Evolutionary conservation across 805 yeast genomes (phyloP).

Genomic region (Candida vartiovaarae): DNA sequence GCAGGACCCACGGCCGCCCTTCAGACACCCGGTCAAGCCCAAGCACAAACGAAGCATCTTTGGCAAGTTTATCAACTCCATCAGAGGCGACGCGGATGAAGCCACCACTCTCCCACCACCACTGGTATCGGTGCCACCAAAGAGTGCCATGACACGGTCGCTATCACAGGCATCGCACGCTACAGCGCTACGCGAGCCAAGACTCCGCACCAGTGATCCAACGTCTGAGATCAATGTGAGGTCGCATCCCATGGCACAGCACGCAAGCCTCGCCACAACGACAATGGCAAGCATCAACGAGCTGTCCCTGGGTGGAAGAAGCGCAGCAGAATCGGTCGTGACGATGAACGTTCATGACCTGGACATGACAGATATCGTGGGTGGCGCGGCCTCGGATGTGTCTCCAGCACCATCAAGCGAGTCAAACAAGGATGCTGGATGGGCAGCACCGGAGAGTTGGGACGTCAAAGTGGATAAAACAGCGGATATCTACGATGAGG

Average conservation of each 20-base stretch:
- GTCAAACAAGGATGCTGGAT: constrained; percentile 21
- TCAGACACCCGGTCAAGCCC: constrained; percentile 43
- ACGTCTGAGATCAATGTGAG: not conserved
- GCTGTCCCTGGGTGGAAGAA: not conserved
- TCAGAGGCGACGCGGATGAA: no score
- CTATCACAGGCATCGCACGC: constrained; percentile 10
- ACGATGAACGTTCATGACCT: constrained; percentile 30
- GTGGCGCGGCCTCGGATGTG: constrained; percentile 3
- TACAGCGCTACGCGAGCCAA: not conserved
- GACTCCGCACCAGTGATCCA: not conserved
- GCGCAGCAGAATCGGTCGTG: constrained; percentile 32
- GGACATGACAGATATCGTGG: constrained; percentile 46
- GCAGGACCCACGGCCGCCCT: constrained; percentile 36
- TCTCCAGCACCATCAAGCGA: constrained; percentile 2
- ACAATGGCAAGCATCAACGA: not conserved
- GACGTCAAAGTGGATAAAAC: constrained; percentile 37
- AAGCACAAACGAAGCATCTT: constrained; percentile 19
- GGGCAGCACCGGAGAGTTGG: constrained; percentile 61
- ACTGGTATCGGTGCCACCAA: not conserved
- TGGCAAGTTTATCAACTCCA: constrained; percentile 23
- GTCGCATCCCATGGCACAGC: not conserved
- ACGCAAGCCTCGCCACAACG: not conserved
- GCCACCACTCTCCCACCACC: no score
- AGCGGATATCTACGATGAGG: constrained; percentile 19
- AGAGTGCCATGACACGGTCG: not conserved